Conservation (phyloP, 179 eudicot genomes). For the Gypsophila paniculata region DNA sequence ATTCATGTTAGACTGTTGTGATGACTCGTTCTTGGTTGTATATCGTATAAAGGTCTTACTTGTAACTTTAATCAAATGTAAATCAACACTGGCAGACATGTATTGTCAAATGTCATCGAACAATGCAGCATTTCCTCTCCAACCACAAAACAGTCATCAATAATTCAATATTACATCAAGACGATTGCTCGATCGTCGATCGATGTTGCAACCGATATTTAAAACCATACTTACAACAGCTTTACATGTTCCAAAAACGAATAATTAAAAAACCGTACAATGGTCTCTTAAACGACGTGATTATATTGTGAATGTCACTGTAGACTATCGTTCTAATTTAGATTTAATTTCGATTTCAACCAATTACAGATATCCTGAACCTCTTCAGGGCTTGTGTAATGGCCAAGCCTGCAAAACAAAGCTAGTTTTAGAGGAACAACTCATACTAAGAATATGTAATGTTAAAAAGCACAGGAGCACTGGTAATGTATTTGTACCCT, state of each 20-base stretch:
- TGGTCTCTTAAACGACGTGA: slow-evolving; percentile 9
- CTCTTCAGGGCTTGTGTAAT: slow-evolving; percentile 80
- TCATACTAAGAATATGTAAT: no score
- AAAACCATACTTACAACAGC: not conserved
- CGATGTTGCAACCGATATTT: not conserved
- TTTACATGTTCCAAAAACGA: not conserved
- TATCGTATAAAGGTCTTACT: no score
- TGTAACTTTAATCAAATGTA: no score
- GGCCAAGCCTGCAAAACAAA: slow-evolving; percentile 91
- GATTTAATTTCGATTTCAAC: slow-evolving; percentile 71
- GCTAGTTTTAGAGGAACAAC: no score
- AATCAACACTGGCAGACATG: no score
- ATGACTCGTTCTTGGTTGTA: no score
- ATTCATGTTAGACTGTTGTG: no score
- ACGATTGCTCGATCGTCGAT: not conserved
- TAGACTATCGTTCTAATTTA: slow-evolving; percentile 28
- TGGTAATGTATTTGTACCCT: slow-evolving; percentile 34
- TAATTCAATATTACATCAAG: no score
- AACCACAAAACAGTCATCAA: no score
- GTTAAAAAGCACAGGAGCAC: not conserved
- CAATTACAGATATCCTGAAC: slow-evolving; percentile 67
- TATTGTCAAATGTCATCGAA: no score
- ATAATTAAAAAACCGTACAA: not conserved
- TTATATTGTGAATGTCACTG: slow-evolving; percentile 14
- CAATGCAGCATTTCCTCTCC: no score